Conservation (phyloP, 805 yeast genomes). For the Candida palmyrensis region DNA sequence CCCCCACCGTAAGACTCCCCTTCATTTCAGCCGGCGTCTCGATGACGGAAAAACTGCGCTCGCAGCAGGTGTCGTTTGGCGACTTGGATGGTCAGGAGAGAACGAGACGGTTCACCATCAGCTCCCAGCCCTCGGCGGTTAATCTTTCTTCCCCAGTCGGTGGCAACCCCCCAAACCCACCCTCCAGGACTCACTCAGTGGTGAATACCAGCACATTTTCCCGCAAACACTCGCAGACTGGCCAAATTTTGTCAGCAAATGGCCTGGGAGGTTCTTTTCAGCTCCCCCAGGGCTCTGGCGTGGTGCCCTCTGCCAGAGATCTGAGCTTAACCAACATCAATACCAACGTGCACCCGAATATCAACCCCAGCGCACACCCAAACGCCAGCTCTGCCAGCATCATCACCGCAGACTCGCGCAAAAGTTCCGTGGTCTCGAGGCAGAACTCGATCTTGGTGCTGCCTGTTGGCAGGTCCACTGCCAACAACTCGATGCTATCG, state of each 20-base stretch:
- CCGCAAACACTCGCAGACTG: too few relatives aligned
- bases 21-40: too few relatives aligned
- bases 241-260: too few relatives aligned
- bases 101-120: slow-evolving; percentile 36
- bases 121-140: slow-evolving; percentile 37
- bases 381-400: too few relatives aligned
- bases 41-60: slow-evolving; percentile 2
- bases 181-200: not conserved
- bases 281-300: too few relatives aligned
- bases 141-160: slow-evolving; percentile 18
- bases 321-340: too few relatives aligned
- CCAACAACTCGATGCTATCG: slow-evolving; percentile 1
- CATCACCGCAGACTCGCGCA: too few relatives aligned
- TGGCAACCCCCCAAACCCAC: slow-evolving; percentile 3
- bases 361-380: too few relatives aligned
- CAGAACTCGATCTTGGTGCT: not conserved
- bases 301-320: too few relatives aligned
- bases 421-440: not conserved
- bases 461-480: not conserved
- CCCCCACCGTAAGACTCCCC: too few relatives aligned
- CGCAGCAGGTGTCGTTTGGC: slow-evolving; percentile 27
- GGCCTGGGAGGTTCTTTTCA: too few relatives aligned
- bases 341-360: not conserved
- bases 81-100: slow-evolving; percentile 32
- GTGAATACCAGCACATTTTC: too few relatives aligned